Evolutionary conservation across 345 rosid species (phyloP), one percentile per base, ranked within the genome.

Genomic region (Noccaea bulbosa): DNA sequence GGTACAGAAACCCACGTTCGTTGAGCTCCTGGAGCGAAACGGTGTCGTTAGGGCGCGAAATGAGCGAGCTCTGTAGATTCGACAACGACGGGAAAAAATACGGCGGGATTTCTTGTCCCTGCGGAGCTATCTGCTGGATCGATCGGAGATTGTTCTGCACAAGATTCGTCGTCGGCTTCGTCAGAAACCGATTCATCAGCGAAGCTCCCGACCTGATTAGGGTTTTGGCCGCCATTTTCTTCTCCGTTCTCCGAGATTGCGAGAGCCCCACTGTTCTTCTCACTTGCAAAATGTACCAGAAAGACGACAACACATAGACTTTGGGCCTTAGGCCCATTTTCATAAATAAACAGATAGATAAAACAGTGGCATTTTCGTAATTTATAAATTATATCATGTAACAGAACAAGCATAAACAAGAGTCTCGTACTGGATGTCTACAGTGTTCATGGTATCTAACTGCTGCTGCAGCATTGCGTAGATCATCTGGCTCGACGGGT

Each of bases 181-280:
- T 53, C 2, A 82, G 55, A 34, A 83, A 56, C 4, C 93, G 90
- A 63, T 77, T 84, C 77, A 86, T 56, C 58, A 93, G 47, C 15
- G 86, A 83, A 14, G 96, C 86, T 73, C 97, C 96, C n/a, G 73
- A 72, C 38, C 83, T 82, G 58, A 87, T 69, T 71, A 88, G 81
- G 81, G 84, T 67, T 84, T 83, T 93, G 34, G 92, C 67, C 79
- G 97, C 85, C 98, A 87, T 90, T 60, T 20, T 32, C 50, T 47
- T 33, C 44, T 22, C 63, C 37, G 65, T 67, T 51, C 65, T 37
- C 58, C 70, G 69, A 60, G 70, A 63, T 61, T 48, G 39, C 32
- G 60, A 62, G 15, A 56, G 9, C 3, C 22, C 22, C 22, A 20
- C 22, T 20, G 44, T 10, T 43, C 24, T 0, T 39, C 32, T 11